Evolutionary conservation across 371 early-diverging fungal genomes (phyloP).

Genomic region (Lichtheimia corymbifera): DNA sequence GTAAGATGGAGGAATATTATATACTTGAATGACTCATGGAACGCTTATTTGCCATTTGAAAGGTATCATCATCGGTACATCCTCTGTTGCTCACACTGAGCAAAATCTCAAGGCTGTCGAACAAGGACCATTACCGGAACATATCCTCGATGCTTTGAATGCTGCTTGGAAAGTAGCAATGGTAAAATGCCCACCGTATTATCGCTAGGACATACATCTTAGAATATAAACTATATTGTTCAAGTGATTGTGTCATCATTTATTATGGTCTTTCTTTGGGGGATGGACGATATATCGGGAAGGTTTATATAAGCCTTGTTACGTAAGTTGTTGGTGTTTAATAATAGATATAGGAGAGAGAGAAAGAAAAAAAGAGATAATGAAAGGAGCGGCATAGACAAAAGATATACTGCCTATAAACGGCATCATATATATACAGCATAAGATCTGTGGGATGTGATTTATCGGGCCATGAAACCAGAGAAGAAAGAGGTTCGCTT

Average conservation of each 20-base stretch:
- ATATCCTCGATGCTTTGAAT: conserved; percentile 53
- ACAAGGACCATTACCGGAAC: conserved; percentile 56
- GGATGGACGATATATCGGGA: no score
- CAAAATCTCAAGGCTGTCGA: conserved; percentile 49
- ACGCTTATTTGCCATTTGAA: not conserved
- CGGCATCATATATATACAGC: no score
- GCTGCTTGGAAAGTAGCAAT: conserved; percentile 49
- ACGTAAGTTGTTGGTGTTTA: no score
- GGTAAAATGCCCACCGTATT: conserved; percentile 47
- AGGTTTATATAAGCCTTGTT: no score
- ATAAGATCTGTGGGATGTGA: not conserved
- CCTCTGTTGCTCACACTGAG: conserved; percentile 50
- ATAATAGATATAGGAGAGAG: no score
- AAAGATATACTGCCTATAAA: no score
- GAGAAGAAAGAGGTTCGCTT: conserved; percentile 44
- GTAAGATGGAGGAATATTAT: conserved; percentile 16
- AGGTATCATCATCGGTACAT: conserved; percentile 65
- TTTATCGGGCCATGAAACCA: conserved; percentile 33
- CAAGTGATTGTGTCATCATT: no score
- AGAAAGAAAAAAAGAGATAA: no score
- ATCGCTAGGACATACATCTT: conserved; percentile 16
- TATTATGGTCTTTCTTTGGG: no score
- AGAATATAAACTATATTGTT: no score
- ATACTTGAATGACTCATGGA: not conserved
- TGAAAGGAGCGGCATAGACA: no score